phyloP scores from a whole-genome alignment of 2,329 filamentous ascomycete species.

The Fusarium devonianum region DNA sequence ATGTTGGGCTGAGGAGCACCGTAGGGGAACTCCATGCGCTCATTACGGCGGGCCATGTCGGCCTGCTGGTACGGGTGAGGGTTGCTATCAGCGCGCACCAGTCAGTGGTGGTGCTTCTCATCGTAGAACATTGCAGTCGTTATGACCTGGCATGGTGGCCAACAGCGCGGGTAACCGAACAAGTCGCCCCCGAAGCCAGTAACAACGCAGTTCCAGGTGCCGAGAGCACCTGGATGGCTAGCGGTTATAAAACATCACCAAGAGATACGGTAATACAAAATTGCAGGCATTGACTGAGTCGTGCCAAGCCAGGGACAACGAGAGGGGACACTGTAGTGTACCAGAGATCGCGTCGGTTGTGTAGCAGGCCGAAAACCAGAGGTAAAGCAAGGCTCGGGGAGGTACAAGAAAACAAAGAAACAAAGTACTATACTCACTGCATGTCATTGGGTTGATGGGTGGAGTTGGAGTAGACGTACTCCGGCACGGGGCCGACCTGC shows the following conservation, averaged over 20 bases:
- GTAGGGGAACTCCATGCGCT: constrained; percentile 54
- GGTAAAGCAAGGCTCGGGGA: constrained; percentile 31
- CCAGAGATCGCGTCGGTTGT: constrained; percentile 19
- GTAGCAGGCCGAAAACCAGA: constrained; percentile 27
- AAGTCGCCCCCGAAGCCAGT: constrained; percentile 14
- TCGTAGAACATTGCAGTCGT: constrained; percentile 34
- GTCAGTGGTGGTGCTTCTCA: constrained; percentile 43
- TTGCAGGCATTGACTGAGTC: background rate
- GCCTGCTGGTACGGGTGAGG: constrained; percentile 59
- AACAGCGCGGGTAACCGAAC: constrained; percentile 11
- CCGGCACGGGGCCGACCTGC: constrained; percentile 67
- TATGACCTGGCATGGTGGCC: constrained; percentile 38
- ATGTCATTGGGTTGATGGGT: constrained; percentile 63
- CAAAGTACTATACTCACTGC: constrained; percentile 64
- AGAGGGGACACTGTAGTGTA: constrained; percentile 32
- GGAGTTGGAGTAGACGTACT: constrained; percentile 64
- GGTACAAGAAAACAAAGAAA: constrained; percentile 45
- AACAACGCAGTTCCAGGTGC: constrained; percentile 22
- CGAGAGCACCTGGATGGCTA: constrained; percentile 21
- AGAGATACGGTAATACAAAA: constrained; percentile 4
- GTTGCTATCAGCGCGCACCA: constrained; percentile 44
- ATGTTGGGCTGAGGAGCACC: constrained; percentile 50
- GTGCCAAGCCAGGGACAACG: constrained; percentile 14
- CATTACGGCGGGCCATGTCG: constrained; percentile 57
- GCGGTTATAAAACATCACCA: constrained; percentile 33